Conservation (phyloP, 768 basidiomycete genomes). For the Mycena leptocephala region DNA sequence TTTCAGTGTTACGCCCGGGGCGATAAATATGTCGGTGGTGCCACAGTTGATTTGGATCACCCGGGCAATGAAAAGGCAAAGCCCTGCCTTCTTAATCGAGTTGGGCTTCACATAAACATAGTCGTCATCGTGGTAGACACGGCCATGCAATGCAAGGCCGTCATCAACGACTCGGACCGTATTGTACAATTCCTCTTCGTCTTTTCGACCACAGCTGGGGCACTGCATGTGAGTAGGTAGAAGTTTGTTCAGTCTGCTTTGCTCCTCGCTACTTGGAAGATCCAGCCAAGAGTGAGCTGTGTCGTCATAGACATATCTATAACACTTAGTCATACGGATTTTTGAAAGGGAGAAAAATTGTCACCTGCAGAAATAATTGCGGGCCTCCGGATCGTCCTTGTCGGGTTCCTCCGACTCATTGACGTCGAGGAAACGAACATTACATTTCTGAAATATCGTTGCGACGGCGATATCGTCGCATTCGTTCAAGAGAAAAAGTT, state of each 20-base stretch:
- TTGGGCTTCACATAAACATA: constrained; percentile 71
- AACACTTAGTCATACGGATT: constrained; percentile 1
- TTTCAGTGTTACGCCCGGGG: background rate
- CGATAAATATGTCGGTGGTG: background rate
- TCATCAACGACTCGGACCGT: constrained; percentile 47
- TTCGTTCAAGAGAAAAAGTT: constrained; percentile 68
- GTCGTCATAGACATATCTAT: constrained; percentile 70
- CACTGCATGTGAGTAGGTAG: constrained; percentile 55
- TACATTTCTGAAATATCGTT: constrained; percentile 73
- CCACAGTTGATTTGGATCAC: constrained; percentile 57
- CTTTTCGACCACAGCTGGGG: constrained; percentile 62
- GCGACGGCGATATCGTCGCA: constrained; percentile 73
- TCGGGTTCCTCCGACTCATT: constrained; percentile 67
- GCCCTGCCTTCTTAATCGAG: constrained; percentile 28
- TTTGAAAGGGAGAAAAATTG: background rate
- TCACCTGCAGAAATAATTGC: constrained; percentile 69
- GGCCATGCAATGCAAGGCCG: constrained; percentile 59
- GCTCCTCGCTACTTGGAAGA: constrained; percentile 54
- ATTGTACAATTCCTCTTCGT: constrained; percentile 41
- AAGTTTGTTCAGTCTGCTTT: constrained; percentile 44
- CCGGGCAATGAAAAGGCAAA: constrained; percentile 70
- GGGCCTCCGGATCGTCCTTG: constrained; percentile 52
- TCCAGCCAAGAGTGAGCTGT: constrained; percentile 63
- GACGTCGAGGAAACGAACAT: constrained; percentile 58
- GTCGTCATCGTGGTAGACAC: constrained; percentile 71